A percentile compares a stretch with the other conserved stretches of the same genome.
Conservation (phyloP, 148 eudicot species). For the Rhododendron kiyosumense region DNA sequence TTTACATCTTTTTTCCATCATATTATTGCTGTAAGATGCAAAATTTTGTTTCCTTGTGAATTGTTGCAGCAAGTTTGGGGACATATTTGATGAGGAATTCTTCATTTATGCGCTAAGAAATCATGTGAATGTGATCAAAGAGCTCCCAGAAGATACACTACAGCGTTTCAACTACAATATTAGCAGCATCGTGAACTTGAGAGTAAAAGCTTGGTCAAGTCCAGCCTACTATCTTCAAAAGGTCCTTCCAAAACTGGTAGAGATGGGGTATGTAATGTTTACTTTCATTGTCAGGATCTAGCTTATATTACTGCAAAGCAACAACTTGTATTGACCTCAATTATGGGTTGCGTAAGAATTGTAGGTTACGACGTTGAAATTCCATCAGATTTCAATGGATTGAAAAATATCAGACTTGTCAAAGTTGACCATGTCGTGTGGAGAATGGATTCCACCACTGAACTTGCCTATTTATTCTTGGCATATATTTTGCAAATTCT, state of each 20-base stretch:
- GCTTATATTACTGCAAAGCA: not conserved
- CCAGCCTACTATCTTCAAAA: constrained; percentile 73
- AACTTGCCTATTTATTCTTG: not conserved
- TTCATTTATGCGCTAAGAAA: constrained; percentile 81
- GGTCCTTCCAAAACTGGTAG: constrained; percentile 79
- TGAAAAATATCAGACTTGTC: not conserved
- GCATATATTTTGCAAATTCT: not conserved
- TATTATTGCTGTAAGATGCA: not conserved
- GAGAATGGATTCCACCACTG: not conserved
- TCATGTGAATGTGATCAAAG: constrained; percentile 75
- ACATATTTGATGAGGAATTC: constrained; percentile 93
- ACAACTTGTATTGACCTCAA: not conserved
- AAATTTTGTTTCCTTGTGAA: not conserved
- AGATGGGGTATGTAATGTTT: constrained; percentile 55
- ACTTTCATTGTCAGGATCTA: not conserved
- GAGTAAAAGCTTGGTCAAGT: constrained; percentile 97
- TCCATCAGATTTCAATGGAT: not conserved
- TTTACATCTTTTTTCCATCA: not conserved
- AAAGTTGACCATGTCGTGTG: not conserved
- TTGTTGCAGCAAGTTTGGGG: constrained; percentile 77
- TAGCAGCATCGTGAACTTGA: constrained; percentile 86
- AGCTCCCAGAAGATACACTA: constrained; percentile 78
- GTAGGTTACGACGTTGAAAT: not conserved
- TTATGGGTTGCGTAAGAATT: not conserved
- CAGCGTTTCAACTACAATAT: constrained; percentile 76